These are phyloP conservation scores for Calonectria pseudoreteaudii DNA, from an alignment of 2,329 filamentous ascomycete species.

Conservation along the genomic window DNA sequence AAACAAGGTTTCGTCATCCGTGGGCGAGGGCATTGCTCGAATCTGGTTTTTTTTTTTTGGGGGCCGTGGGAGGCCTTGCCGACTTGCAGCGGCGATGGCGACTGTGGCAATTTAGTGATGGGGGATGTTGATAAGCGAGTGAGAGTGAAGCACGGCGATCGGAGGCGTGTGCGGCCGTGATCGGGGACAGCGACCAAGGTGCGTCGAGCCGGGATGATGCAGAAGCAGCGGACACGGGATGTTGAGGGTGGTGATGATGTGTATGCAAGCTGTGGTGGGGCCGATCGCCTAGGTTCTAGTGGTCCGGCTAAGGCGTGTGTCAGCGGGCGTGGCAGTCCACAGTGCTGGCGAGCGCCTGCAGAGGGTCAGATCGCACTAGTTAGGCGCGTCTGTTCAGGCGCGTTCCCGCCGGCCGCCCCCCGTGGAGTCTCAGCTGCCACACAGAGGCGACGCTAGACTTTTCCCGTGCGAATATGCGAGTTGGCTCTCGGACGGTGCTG, in stretches of 20 bases:
- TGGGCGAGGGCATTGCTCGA: conserved; percentile 50
- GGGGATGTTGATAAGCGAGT: not conserved
- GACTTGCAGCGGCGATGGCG: not conserved
- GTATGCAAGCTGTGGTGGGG: conserved; percentile 19
- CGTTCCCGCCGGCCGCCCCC: conserved; percentile 11
- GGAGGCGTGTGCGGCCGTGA: not conserved
- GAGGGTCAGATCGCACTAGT: conserved; percentile 15
- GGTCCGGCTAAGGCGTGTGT: not conserved
- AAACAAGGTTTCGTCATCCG: conserved; percentile 53
- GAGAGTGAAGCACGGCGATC: not conserved
- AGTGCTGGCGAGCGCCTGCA: conserved; percentile 10
- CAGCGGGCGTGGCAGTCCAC: not conserved
- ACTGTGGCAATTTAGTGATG: not conserved
- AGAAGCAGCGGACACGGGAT: conserved; percentile 6
- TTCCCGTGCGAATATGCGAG: conserved; percentile 6
- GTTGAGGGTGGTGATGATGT: conserved; percentile 15
- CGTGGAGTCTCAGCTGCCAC: conserved; percentile 18
- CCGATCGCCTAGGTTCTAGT: conserved; percentile 9
- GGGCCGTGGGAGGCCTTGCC: conserved; percentile 2
- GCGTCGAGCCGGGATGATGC: conserved; percentile 13
- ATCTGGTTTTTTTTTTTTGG: not conserved
- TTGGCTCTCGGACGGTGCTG: conserved; percentile 1
- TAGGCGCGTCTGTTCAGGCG: conserved; percentile 22
- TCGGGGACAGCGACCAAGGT: conserved; percentile 15
- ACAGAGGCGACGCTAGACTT: not conserved